phyloP scores from a whole-genome alignment of 768 basidiomycete species.

The Termitomyces eurrhizus region DNA sequence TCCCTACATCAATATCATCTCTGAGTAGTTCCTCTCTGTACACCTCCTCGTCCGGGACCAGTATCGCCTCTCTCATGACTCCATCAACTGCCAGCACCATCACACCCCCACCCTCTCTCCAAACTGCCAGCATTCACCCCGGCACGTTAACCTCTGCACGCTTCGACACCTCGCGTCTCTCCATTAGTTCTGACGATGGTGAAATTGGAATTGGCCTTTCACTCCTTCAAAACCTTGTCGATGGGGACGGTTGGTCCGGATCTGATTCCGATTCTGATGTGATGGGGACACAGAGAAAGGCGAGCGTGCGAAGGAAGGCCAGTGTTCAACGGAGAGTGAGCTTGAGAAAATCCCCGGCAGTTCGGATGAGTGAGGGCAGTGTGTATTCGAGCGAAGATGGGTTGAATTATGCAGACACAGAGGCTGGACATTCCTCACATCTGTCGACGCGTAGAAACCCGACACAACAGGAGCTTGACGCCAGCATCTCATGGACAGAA shows the following conservation, averaged over 20 bases:
- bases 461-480: constrained; percentile 10
- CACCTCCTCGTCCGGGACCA: constrained; percentile 2
- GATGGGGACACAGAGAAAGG: neutral
- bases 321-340: neutral
- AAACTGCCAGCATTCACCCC: constrained; percentile 4
- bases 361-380: constrained; percentile 15
- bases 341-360: neutral
- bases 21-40: constrained; percentile 1
- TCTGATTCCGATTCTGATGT: constrained; percentile 21
- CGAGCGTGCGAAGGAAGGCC: neutral
- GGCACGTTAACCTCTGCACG: constrained; percentile 22
- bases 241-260: constrained; percentile 26
- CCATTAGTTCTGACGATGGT: constrained; percentile 34
- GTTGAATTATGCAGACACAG: constrained; percentile 18
- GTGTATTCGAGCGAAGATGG: constrained; percentile 16
- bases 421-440: constrained; percentile 11
- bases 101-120: constrained; percentile 1
- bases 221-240: constrained; percentile 48
- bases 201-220: constrained; percentile 68
- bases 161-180: constrained; percentile 5
- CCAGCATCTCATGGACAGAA: constrained; percentile 9
- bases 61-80: neutral
- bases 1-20: neutral
- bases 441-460: neutral
- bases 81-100: neutral